A percentile compares a stretch with the other conserved stretches of the same genome.
These are phyloP conservation scores for Gracilaria gracilis DNA, from an alignment of 23 red algal species.

Conservation along the genomic window DNA sequence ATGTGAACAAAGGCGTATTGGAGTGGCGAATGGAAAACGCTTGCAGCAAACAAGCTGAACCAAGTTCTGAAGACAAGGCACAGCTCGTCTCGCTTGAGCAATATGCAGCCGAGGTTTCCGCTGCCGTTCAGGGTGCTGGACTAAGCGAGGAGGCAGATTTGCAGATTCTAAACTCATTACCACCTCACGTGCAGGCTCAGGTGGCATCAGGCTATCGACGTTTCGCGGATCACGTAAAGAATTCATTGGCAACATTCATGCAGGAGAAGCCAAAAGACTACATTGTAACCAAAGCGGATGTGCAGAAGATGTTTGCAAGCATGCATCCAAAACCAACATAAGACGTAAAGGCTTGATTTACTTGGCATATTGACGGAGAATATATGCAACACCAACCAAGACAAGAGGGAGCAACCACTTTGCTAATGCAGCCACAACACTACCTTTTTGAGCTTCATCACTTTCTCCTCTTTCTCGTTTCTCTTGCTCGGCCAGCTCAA, in stretches of 20 bases:
- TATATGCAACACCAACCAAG: conserved; percentile 56
- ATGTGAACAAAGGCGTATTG: conserved; percentile 30
- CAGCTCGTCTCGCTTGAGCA: conserved; percentile 30
- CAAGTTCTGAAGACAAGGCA: background rate
- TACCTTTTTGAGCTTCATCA: conserved; percentile 10
- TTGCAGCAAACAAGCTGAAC: background rate
- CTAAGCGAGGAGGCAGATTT: conserved; percentile 51
- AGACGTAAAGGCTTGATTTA: background rate
- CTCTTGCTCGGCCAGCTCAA: conserved; percentile 50
- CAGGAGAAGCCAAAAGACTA: conserved; percentile 55
- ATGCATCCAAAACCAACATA: conserved; percentile 11
- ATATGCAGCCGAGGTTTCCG: conserved; percentile 15
- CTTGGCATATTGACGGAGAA: conserved; percentile 55
- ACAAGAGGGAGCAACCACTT: conserved; percentile 56
- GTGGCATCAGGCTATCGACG: conserved; percentile 50
- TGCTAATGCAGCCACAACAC: conserved; percentile 37
- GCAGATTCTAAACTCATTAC: conserved; percentile 13
- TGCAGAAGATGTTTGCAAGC: conserved; percentile 31
- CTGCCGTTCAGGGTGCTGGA: conserved; percentile 21
- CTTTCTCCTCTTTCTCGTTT: conserved; percentile 1
- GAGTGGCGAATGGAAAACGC: conserved; percentile 44
- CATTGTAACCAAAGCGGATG: conserved; percentile 52
- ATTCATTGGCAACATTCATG: conserved; percentile 37
- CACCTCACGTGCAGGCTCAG: conserved; percentile 36
- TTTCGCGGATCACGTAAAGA: conserved; percentile 61